Conservation (phyloP, 805 yeast species). For the Candida vartiovaarae region DNA sequence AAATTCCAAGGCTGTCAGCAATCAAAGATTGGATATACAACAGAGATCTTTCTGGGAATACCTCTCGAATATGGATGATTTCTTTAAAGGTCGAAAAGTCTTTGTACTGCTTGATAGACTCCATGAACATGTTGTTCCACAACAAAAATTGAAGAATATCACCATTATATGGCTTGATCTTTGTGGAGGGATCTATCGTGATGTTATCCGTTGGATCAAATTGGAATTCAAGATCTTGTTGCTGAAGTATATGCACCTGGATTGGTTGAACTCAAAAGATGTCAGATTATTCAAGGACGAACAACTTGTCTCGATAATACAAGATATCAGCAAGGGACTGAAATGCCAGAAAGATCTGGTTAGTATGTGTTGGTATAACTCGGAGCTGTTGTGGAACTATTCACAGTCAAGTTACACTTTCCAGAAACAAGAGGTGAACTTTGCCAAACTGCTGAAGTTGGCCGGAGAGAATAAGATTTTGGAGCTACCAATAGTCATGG, state of each 20-base stretch:
- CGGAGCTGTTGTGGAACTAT: slow-evolving; percentile 1
- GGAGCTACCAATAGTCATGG: slow-evolving; percentile 6
- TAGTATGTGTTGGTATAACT: slow-evolving; percentile 7
- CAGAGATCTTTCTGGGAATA: slow-evolving; percentile 21
- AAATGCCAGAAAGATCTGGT: slow-evolving; percentile 4
- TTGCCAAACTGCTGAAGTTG: slow-evolving; percentile 6
- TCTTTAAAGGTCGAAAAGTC: slow-evolving; percentile 15
- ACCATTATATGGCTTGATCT: slow-evolving; percentile 24
- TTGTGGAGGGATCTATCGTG: background rate
- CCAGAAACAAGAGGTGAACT: slow-evolving; percentile 11
- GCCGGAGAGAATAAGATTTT: slow-evolving; percentile 7
- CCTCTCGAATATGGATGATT: slow-evolving; percentile 11
- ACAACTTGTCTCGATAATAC: slow-evolving; percentile 2
- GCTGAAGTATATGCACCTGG: slow-evolving; percentile 5
- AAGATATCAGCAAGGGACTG: slow-evolving; percentile 1
- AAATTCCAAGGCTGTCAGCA: slow-evolving; percentile 8
- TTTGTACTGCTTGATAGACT: slow-evolving; percentile 28
- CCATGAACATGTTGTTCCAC: slow-evolving; percentile 30
- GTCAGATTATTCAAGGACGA: background rate
- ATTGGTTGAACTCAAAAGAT: slow-evolving; percentile 5
- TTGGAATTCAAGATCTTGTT: slow-evolving; percentile 9
- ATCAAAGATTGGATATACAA: slow-evolving; percentile 15
- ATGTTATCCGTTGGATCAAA: slow-evolving; percentile 9
- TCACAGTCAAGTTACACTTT: slow-evolving; percentile 1
- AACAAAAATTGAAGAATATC: slow-evolving; percentile 23